phyloP scores from a whole-genome alignment of 75 land plant species.

The Sequoiadendron giganteum region DNA sequence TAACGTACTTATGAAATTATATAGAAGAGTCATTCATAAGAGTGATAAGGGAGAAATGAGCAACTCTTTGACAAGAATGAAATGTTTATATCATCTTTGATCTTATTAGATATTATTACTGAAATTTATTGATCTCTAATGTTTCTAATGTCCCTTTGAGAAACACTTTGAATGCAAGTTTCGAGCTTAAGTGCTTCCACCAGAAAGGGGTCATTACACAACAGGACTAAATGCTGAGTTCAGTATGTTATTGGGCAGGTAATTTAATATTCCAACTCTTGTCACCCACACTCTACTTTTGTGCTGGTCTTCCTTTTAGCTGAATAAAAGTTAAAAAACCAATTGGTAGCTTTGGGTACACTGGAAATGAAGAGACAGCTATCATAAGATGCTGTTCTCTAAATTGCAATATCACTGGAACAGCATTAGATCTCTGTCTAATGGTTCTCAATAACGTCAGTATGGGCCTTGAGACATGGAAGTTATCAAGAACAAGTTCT shows the following conservation, averaged over 20 bases:
- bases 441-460: neutral
- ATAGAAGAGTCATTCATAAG: too few species aligned
- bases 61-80: too few species aligned
- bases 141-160: too few species aligned
- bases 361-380: neutral
- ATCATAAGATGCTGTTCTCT: neutral
- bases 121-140: too few species aligned
- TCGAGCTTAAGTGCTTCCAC: too few species aligned
- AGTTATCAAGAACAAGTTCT: neutral
- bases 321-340: neutral
- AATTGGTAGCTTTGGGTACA: neutral
- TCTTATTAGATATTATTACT: too few species aligned
- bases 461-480: neutral
- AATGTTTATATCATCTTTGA: too few species aligned
- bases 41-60: too few species aligned
- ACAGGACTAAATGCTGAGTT: neutral
- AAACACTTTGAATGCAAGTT: too few species aligned
- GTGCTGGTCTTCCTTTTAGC: neutral
- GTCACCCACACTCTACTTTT: neutral
- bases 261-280: neutral
- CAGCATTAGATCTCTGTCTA: neutral
- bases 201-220: too few species aligned
- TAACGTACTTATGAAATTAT: too few species aligned
- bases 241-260: neutral
- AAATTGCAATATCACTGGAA: neutral